These are phyloP conservation scores for Alternaria novae-zelandiae DNA, from an alignment of 2,329 filamentous ascomycete species.

Conservation along the genomic window DNA sequence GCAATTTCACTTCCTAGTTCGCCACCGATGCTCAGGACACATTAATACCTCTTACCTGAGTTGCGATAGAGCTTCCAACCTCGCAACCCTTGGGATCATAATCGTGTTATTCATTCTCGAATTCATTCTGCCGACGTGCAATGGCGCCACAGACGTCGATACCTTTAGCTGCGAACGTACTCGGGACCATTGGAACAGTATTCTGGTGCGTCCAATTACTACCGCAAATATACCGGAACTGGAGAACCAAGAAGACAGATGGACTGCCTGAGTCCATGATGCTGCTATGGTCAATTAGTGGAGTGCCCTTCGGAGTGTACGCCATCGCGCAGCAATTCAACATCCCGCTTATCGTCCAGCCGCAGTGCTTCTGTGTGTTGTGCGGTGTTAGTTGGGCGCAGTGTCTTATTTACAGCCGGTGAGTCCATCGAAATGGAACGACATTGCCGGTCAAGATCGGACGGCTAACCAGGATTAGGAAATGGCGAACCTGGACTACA, in stretches of 20 bases:
- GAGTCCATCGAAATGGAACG: conserved; percentile 1
- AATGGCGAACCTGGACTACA: conserved; percentile 50
- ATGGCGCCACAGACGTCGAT: conserved; percentile 41
- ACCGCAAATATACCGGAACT: conserved; percentile 69
- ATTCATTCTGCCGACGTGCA: background rate
- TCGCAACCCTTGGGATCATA: background rate
- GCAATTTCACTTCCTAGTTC: background rate
- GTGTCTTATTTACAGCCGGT: conserved; percentile 56
- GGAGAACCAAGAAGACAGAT: conserved; percentile 67
- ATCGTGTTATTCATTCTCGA: background rate
- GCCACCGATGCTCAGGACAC: background rate
- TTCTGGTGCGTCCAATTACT: conserved; percentile 37
- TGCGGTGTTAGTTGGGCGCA: conserved; percentile 57
- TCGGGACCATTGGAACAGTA: conserved; percentile 66
- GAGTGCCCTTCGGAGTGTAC: conserved; percentile 68
- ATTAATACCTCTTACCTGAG: background rate
- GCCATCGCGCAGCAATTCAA: conserved; percentile 60
- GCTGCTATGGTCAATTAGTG: conserved; percentile 71
- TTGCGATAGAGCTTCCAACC: background rate
- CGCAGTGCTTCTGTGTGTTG: conserved; percentile 57
- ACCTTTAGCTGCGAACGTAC: conserved; percentile 61
- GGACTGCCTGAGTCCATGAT: conserved; percentile 73
- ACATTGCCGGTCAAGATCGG: background rate
- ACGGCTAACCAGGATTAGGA: conserved; percentile 16
- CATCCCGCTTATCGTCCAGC: conserved; percentile 50